Evolutionary conservation across 1,284 basidiomycete genomes (phyloP), one percentile per base, ranked within the genome.

Genomic region (Anthracocystis walkeri): DNA sequence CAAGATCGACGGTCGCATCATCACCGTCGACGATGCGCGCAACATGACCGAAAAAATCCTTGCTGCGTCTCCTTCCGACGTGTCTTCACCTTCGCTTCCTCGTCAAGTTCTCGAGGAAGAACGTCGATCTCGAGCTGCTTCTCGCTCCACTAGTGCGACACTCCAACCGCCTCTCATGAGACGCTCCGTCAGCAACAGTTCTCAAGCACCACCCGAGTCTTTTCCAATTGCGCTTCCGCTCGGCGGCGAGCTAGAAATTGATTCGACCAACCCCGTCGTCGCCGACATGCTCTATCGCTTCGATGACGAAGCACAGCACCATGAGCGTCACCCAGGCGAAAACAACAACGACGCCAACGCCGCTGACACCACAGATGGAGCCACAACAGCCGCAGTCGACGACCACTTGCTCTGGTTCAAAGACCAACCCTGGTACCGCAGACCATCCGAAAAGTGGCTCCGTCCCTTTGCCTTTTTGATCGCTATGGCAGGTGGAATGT

Each of bases 371-470:
- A 11, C 48, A 0, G 56, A 51, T 27, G 63, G 12, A 11, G n/a
- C 57, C 21, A 21, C 49, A 4, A 42, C 46, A 27, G 41, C 53
- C 4, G 46, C 55, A 8, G 35, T 71, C 4, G 75, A 81, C 29
- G 70, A 77, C 8, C 78, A 81, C 18, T 62, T 82, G 10, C 41
- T 56, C 12, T 81, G 80, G 80, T 70, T 78, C 57, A 66, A 69
- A 8, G 60, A 59, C 7, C 27, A 66, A 41, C 81, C 81, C 2
- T 82, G 80, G 80, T 82, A 78, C 42, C 66, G 69, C 11, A 74
- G 63, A 10, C 82, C 82, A 0, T 72, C 75, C 2, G 76, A 78
- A 31, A 58, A 74, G 40, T 83, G 80, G 79, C 59, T 84, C 7
- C 52, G 77, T 27, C 82, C 81, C 0, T 64, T 83, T 33, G 69